Percentiles rank a stretch among this genome's conserved stretches.
Conservation (phyloP, 169 alveolate species). For the Theileria sp. region DNA sequence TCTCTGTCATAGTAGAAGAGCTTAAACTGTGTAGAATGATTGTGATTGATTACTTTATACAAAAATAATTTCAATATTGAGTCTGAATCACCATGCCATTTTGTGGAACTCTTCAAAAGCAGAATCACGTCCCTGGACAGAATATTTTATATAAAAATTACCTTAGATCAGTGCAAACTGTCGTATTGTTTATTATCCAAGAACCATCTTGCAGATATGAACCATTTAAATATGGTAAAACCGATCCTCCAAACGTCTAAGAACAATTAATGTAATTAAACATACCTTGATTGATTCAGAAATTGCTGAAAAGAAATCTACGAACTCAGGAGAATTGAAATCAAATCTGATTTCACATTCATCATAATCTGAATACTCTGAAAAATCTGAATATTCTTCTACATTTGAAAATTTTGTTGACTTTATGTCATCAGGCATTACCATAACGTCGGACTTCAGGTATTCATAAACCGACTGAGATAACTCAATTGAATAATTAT, state of each 20-base stretch:
- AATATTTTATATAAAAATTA: background rate
- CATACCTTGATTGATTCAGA: background rate
- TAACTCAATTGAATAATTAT: background rate
- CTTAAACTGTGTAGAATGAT: conserved; percentile 11
- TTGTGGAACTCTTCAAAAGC: conserved; percentile 47
- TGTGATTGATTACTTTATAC: conserved; percentile 23
- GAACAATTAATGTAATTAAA: background rate
- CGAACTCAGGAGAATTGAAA: conserved; percentile 10
- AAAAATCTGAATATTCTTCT: conserved; percentile 27
- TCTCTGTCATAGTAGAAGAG: conserved; percentile 17
- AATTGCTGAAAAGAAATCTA: conserved; percentile 1
- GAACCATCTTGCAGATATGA: conserved; percentile 41
- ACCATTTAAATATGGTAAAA: conserved; percentile 39
- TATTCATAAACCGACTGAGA: conserved; percentile 21
- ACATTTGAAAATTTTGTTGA: background rate
- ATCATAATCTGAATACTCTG: conserved; percentile 22
- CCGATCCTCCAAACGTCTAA: conserved; percentile 16
- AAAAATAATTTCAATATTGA: conserved; percentile 6
- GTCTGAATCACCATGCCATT: conserved; percentile 29
- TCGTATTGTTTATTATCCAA: conserved; percentile 45
- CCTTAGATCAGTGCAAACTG: conserved; percentile 31
- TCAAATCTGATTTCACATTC: conserved; percentile 1
- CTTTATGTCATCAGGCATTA: conserved; percentile 28
- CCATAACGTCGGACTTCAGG: conserved; percentile 52
- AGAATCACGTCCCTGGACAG: conserved; percentile 43